A percentile compares a stretch with the other conserved stretches of the same genome.
Evolutionary conservation across 148 eudicot species (phyloP).

Genomic region (Oxyria digyna): DNA sequence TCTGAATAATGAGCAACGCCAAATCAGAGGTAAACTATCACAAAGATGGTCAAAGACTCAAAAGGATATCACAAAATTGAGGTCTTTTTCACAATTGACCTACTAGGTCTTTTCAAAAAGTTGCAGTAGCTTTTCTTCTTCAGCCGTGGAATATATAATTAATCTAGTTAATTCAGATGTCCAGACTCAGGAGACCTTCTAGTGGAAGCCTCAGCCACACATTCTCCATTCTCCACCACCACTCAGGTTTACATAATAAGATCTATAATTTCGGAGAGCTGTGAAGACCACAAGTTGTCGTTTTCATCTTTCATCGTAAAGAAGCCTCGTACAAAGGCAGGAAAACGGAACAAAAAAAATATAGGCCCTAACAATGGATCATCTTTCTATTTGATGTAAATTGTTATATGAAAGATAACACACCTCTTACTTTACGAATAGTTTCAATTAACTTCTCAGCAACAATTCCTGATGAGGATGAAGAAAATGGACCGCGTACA

Average conservation of each 20-base stretch:
- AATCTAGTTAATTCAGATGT: neutral
- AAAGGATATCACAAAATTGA: neutral
- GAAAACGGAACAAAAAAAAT: neutral
- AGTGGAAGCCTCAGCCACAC: neutral
- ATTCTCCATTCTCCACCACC: neutral
- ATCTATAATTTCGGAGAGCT: neutral
- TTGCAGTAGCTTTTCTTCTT: neutral
- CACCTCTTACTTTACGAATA: conserved; percentile 74
- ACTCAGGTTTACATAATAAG: neutral
- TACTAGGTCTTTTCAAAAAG: neutral
- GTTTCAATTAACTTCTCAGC: conserved; percentile 76
- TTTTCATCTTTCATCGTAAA: neutral
- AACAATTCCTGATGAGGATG: conserved; percentile 51
- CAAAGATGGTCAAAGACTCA: neutral
- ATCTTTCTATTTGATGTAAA: neutral
- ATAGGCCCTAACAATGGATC: neutral
- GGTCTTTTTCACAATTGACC: neutral
- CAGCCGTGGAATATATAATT: neutral
- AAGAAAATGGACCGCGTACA: conserved; percentile 45
- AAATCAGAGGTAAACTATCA: conserved; percentile 1
- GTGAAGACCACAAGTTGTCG: neutral
- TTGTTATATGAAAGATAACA: conserved; percentile 1
- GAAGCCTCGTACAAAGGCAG: neutral
- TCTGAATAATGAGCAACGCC: conserved; percentile 30
- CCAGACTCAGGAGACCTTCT: neutral